These are phyloP conservation scores for Nyctanthes arbortristis DNA, from an alignment of 257 asterid genomes.

Conservation along the genomic window DNA sequence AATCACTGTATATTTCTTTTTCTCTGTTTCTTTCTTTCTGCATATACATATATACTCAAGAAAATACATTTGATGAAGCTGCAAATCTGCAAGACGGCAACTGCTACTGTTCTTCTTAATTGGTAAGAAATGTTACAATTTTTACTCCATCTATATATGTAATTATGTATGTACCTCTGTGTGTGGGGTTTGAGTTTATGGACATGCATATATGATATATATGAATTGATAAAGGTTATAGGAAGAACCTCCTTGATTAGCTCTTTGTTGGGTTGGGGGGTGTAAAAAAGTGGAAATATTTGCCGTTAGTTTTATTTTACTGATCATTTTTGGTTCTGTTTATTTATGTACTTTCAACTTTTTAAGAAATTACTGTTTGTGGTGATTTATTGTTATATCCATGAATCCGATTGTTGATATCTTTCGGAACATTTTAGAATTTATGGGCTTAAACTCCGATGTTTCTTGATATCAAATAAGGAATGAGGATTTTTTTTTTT, in stretches of 20 bases:
- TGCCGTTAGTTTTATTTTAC: not conserved
- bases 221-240: slow-evolving; percentile 14
- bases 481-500: no score
- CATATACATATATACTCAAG: slow-evolving; percentile 12
- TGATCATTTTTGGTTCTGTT: not conserved
- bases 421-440: no score
- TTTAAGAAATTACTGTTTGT: not conserved
- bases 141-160: slow-evolving; percentile 7
- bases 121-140: slow-evolving; percentile 29
- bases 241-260: not conserved
- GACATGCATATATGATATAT: slow-evolving; percentile 35
- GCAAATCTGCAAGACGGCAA: no score
- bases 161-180: not conserved
- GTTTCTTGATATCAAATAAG: no score
- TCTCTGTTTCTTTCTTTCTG: slow-evolving; percentile 1
- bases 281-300: slow-evolving; percentile 14
- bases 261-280: not conserved
- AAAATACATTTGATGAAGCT: slow-evolving; percentile 22
- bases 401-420: not conserved
- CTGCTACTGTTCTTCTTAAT: slow-evolving; percentile 27
- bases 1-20: not conserved
- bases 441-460: no score
- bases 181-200: slow-evolving; percentile 25
- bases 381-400: not conserved
- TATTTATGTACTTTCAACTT: slow-evolving; percentile 11